Base-by-base conservation (phyloP, 169 alveolate genomes). In the Cystoisospora suis region DNA sequence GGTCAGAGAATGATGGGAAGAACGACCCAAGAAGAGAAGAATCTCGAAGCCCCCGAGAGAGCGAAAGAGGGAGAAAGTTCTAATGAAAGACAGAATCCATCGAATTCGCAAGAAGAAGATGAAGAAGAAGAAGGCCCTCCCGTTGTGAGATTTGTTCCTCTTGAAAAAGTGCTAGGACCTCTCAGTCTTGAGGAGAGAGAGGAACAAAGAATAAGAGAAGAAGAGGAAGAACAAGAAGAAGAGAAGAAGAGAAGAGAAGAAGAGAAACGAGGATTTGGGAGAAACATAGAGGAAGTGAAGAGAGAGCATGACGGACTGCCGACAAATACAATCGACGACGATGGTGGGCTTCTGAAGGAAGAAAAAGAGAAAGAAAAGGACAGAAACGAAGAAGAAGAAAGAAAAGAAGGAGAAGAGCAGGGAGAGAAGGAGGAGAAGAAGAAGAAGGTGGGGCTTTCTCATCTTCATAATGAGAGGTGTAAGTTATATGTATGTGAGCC, bases 191-290 rank as follows among this genome's bases (percentile, higher is more conserved):
- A 12, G 65, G 23, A 53, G 65, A 15, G 12, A 12, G 65, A 53
- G 65, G 23, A 53, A 53, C 65, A 53, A 23, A 53, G 65, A 81
- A 79, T 79, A 81, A 47, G 80, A 49, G 80, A 56, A 81, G 89
- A 53, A 56, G 89, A 75, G 49, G 89, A 81, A 69, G 61, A 36
- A 58, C 75, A 45, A 36, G 40, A 81, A 17, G 80, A 59, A 1
- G 89, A 81, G 34, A 40, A 69, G 89, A 75, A 56, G 79, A 75
- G 75, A 1, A 79, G 58, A 58, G 89, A 58, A n/a, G 79, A 69
- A n/a, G 58, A 42, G 32, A 40, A 81, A 5, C 77, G 36, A 23
- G 80, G 58, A 79, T 79, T 59, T 6, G 79, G 58, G 56, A 79
- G 89, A 23, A 23, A 53, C 12, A 23, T 15, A 53, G 65, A 53